phyloP scores from a whole-genome alignment of 2,329 filamentous ascomycete genomes.

The Xylaria sp. region DNA sequence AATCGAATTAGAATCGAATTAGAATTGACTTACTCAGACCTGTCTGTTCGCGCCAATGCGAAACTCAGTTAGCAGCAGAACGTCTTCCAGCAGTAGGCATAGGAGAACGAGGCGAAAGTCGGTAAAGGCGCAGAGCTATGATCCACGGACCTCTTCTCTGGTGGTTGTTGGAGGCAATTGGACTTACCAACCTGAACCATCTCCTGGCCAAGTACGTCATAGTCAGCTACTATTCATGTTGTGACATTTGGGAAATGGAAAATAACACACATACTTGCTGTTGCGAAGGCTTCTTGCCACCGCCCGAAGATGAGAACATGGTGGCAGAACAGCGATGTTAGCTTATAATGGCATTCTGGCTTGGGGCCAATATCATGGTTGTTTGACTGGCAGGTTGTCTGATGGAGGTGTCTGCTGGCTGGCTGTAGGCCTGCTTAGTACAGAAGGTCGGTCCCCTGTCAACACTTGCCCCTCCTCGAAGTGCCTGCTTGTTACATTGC shows the following conservation, averaged over 20 bases:
- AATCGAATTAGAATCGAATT: neutral
- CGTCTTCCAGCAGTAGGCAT: neutral
- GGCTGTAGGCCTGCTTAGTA: neutral
- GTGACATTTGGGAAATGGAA: neutral
- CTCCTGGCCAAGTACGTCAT: slow-evolving; percentile 67
- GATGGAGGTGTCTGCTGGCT: neutral
- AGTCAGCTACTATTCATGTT: slow-evolving; percentile 33
- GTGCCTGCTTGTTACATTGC: neutral
- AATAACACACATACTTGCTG: slow-evolving; percentile 67
- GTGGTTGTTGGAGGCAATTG: slow-evolving; percentile 6
- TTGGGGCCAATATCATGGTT: slow-evolving; percentile 15
- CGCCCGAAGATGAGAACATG: slow-evolving; percentile 70
- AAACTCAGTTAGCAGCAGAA: slow-evolving; percentile 12
- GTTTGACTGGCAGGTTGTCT: slow-evolving; percentile 4
- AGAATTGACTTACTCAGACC: slow-evolving; percentile 62
- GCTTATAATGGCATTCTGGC: slow-evolving; percentile 38
- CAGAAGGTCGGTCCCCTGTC: neutral
- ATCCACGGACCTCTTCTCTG: slow-evolving; percentile 13
- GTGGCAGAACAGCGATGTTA: slow-evolving; percentile 40
- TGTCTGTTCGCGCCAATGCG: slow-evolving; percentile 50
- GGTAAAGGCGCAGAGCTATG: slow-evolving; percentile 19
- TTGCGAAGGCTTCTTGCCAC: slow-evolving; percentile 72
- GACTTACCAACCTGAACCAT: slow-evolving; percentile 98
- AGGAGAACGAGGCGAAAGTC: neutral
- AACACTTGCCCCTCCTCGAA: slow-evolving; percentile 7